Evolutionary conservation across 1,139 yeast species (phyloP).

Genomic region (Candida smagusa): DNA sequence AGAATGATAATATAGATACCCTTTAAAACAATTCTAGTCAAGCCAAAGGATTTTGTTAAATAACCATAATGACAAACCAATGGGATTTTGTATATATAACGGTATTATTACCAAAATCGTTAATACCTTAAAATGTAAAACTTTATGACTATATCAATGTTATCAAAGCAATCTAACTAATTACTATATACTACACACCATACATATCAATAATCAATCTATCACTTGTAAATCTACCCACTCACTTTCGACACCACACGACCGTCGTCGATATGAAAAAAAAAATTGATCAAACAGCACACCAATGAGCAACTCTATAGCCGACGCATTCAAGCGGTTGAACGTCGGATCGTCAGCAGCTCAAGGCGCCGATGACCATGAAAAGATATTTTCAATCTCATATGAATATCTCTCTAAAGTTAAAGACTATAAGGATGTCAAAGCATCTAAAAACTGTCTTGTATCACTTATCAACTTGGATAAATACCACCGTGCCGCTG

Average conservation of each 20-base stretch:
- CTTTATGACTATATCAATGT: no score
- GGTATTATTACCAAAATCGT: no score
- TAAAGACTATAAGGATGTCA: slow-evolving; percentile 42
- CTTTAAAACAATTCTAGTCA: no score
- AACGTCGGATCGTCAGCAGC: slow-evolving; percentile 21
- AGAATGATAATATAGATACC: no score
- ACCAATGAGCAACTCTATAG: slow-evolving; percentile 40
- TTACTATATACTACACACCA: no score
- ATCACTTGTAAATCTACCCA: neutral
- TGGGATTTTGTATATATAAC: no score
- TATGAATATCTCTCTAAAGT: slow-evolving; percentile 42
- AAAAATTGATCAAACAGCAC: slow-evolving; percentile 1
- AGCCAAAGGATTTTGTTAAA: no score
- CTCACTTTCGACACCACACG: no score
- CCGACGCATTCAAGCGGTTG: slow-evolving; percentile 43
- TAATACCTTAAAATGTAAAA: no score
- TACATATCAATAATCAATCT: neutral
- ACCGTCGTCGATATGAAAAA: neutral
- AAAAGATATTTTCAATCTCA: slow-evolving; percentile 38
- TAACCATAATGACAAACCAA: no score
- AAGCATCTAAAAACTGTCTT: slow-evolving; percentile 58
- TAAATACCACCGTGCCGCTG: slow-evolving; percentile 55
- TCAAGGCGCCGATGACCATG: slow-evolving; percentile 31
- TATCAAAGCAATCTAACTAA: no score
- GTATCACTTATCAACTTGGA: slow-evolving; percentile 75